A percentile compares a stretch with the other conserved stretches of the same genome.
phyloP scores from a whole-genome alignment of 208 protist species.

The Wallacemonas sp. region DNA sequence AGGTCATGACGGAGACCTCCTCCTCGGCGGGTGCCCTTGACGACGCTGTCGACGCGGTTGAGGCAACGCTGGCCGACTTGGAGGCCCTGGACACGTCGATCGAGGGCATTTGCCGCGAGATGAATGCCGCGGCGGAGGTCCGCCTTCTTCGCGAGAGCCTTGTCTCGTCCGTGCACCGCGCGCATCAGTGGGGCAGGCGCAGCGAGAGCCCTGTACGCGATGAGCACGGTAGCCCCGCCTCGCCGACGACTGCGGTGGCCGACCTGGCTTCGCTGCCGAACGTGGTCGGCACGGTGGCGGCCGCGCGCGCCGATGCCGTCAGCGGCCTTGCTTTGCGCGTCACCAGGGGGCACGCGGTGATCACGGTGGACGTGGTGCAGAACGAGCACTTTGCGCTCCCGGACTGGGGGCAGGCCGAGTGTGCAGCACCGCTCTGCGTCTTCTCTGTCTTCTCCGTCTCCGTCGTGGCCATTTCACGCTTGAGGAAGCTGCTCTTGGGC shows the following conservation, averaged over 20 bases:
- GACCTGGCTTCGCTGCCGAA: conserved; percentile 20
- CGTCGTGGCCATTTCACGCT: conserved; percentile 52
- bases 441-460: conserved; percentile 94
- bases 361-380: conserved; percentile 50
- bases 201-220: neutral
- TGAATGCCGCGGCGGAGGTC: conserved; percentile 44
- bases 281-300: conserved; percentile 30
- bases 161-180: neutral
- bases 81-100: conserved; percentile 39
- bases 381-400: conserved; percentile 65
- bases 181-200: neutral
- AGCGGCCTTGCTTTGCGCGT: conserved; percentile 88
- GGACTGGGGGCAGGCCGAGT: conserved; percentile 21
- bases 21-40: neutral
- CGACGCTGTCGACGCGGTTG: conserved; percentile 5
- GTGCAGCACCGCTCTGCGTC: conserved; percentile 59
- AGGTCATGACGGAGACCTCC: neutral
- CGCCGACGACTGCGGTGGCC: neutral
- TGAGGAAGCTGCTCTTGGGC: conserved; percentile 89
- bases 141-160: conserved; percentile 24
- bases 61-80: conserved; percentile 42
- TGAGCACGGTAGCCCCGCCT: too few relatives aligned
- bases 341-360: conserved; percentile 89
- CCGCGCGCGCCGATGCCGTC: conserved; percentile 43
- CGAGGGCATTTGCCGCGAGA: conserved; percentile 47